Evolutionary conservation across 164 flowering plant genomes (phyloP), one percentile per base, ranked within the genome.

Genomic region (Vitis vinifera): DNA sequence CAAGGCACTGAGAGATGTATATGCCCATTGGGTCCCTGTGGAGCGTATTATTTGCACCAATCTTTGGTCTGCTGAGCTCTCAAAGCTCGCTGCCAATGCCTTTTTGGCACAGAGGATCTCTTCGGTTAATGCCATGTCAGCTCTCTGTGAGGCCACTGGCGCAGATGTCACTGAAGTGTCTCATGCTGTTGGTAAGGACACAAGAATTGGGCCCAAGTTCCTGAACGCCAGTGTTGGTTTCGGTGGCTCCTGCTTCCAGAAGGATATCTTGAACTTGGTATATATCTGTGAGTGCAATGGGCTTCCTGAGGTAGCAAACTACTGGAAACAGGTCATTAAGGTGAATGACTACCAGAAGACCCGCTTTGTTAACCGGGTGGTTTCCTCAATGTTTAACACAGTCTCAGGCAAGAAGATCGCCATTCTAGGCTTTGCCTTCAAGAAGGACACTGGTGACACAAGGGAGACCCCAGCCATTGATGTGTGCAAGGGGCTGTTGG

Each of bases 11-110:
- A 85, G 69, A 63, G 78, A 66, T 57, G 85, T 88, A 53, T 88
- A 88, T 74, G 87, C 87, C 8, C 82, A 84, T 50, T 88, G 91
- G 91, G 91, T 88, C n/a, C 86, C 85, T 23, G 81, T 66, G 51
- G 87, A 88, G 0, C 68, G 79, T 10, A 86, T 86, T 51, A 51
- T 88, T 10, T 74, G 79, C 70, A 85, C 88, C 68, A 88, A 88
- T 62, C 83, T 88, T 2, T 88, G 92, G 92, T 88, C 90, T 31
- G 92, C 88, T 27, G 90, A 88, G 81, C 85, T 88, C 27, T 88
- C 91, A 6, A 86, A 88, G 79, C 88, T 88, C 56, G 92, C 88
- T 51, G 92, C 90, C 44, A 88, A 88, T 75, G 92, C 92, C 49
- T 86, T 88, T 74, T 60, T 87, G 72, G 91, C 89, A 29, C 91